phyloP scores from a whole-genome alignment of 208 protist genomes.

The Acanthamoeba lenticulata region DNA sequence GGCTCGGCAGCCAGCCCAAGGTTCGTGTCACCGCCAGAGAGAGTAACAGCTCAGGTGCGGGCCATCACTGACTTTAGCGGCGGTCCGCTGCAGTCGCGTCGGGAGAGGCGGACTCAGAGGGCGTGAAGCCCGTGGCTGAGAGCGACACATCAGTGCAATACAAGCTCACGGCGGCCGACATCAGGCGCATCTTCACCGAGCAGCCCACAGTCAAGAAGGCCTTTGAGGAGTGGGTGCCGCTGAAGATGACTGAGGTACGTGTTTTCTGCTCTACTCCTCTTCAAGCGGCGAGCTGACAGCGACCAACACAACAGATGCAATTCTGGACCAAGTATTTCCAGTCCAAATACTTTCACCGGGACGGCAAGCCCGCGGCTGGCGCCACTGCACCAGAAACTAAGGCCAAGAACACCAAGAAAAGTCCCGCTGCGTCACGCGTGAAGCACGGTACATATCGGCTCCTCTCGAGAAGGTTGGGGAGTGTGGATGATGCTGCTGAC shows the following conservation, averaged over 20 bases:
- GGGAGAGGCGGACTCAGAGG: neutral
- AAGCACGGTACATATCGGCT: no score
- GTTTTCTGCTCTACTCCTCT: neutral
- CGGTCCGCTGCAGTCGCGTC: neutral
- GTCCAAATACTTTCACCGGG: conserved; percentile 11
- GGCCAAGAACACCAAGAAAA: neutral
- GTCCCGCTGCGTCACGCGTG: neutral
- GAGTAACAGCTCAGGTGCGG: no score
- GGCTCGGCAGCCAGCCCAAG: no score
- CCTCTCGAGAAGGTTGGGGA: no score
- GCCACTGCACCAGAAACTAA: neutral
- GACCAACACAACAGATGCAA: neutral
- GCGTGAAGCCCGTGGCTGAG: neutral
- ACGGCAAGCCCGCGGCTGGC: neutral
- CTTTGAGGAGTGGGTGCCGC: conserved; percentile 22
- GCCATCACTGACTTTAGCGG: no score
- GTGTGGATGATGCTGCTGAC: no score
- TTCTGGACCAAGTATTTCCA: conserved; percentile 64
- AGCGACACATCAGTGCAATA: neutral
- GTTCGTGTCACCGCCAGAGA: no score
- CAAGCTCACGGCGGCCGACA: neutral
- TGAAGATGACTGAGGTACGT: conserved; percentile 6
- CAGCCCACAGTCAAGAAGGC: conserved; percentile 19
- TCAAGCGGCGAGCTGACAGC: no score
- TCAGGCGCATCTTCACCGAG: conserved; percentile 7